These are phyloP conservation scores for Mycotypha africana DNA, from an alignment of 371 early-diverging fungal genomes.

Conservation along the genomic window DNA sequence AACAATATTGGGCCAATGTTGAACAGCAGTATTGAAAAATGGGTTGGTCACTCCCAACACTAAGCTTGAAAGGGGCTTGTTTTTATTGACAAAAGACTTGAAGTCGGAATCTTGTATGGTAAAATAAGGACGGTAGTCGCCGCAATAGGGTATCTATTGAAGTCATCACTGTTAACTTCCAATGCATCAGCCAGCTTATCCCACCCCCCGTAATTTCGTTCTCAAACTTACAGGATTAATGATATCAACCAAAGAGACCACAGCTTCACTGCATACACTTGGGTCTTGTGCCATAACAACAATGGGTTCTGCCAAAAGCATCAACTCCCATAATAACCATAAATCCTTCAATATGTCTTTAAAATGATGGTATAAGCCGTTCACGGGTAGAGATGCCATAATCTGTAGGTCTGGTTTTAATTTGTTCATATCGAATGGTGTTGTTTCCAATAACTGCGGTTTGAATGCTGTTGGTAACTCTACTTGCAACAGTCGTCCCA, in stretches of 20 bases:
- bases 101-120: conserved; percentile 96
- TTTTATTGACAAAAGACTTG: conserved; percentile 63
- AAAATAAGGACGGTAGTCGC: conserved; percentile 94
- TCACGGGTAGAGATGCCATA: conserved; percentile 64
- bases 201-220: too few relatives aligned
- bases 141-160: conserved; percentile 81
- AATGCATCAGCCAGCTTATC: background rate
- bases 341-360: conserved; percentile 72
- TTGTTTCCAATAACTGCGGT: conserved; percentile 80
- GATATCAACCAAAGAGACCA: conserved; percentile 82
- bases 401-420: conserved; percentile 70
- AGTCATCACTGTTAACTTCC: too few relatives aligned
- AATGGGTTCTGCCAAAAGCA: conserved; percentile 90
- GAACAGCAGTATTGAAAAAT: conserved; percentile 82
- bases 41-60: conserved; percentile 94
- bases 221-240: conserved; percentile 78
- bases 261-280: conserved; percentile 79
- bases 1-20: conserved; percentile 91
- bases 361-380: conserved; percentile 74
- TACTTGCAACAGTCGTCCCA: conserved; percentile 63
- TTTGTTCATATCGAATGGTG: conserved; percentile 63
- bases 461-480: conserved; percentile 72
- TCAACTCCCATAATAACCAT: conserved; percentile 93
- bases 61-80: conserved; percentile 74
- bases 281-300: conserved; percentile 89